Evolutionary conservation across 192 early-diverging fungal species (phyloP).

Genomic region (Backusella australiensis): DNA sequence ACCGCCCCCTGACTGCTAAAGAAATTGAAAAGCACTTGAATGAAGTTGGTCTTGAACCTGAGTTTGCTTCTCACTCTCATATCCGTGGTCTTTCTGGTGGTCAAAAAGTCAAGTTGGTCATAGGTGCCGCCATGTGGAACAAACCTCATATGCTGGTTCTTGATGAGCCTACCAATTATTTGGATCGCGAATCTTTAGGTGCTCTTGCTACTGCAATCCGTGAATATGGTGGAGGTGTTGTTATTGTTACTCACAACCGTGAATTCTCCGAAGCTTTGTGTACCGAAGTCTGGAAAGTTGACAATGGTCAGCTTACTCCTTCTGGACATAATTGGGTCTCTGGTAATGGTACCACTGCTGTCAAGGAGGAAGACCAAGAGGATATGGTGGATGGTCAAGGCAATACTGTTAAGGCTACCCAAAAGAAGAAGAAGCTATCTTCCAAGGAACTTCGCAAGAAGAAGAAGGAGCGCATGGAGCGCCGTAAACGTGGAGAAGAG

Average conservation of each 20-base stretch:
- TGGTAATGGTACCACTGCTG: slow-evolving; percentile 45
- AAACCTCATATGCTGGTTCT: slow-evolving; percentile 88
- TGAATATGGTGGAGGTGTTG: slow-evolving; percentile 76
- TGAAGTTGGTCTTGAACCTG: slow-evolving; percentile 74
- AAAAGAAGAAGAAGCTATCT: slow-evolving; percentile 53
- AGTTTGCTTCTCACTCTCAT: slow-evolving; percentile 68
- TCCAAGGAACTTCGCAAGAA: slow-evolving; percentile 51
- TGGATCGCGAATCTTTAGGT: slow-evolving; percentile 61
- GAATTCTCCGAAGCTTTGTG: slow-evolving; percentile 75
- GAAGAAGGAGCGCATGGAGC: slow-evolving; percentile 56
- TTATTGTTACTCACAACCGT: slow-evolving; percentile 82
- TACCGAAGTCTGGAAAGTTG: slow-evolving; percentile 72
- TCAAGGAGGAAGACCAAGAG: slow-evolving; percentile 50
- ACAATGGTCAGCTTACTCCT: slow-evolving; percentile 52
- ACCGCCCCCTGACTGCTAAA: slow-evolving; percentile 66
- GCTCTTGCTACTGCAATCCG: slow-evolving; percentile 73
- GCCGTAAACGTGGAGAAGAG: slow-evolving; percentile 56
- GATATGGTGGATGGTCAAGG: slow-evolving; percentile 66
- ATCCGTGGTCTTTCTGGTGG: slow-evolving; percentile 74
- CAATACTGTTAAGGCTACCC: slow-evolving; percentile 67
- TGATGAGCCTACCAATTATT: slow-evolving; percentile 82
- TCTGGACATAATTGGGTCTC: slow-evolving; percentile 53
- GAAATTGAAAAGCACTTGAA: slow-evolving; percentile 71
- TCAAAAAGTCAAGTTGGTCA: slow-evolving; percentile 85
- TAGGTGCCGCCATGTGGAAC: slow-evolving; percentile 82